phyloP scores from a whole-genome alignment of 306 rosid species.

The Cucurbita ficifolia region DNA sequence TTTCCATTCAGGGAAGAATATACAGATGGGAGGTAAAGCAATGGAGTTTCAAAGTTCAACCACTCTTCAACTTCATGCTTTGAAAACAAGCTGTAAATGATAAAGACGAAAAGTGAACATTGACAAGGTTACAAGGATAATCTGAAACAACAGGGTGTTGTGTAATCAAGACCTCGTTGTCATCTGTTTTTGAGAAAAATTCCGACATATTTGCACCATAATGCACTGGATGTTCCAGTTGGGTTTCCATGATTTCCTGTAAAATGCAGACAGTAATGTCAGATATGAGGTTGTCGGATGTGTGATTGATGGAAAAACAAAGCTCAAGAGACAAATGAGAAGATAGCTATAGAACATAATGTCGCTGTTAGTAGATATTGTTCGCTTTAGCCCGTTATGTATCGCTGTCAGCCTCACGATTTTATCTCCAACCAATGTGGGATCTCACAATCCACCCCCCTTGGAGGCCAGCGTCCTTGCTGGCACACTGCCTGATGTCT shows the following conservation, averaged over 20 bases:
- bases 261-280: background rate
- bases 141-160: slow-evolving; percentile 2
- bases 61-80: slow-evolving; percentile 1
- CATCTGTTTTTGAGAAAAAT: background rate
- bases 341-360: background rate
- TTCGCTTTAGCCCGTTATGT: too few species aligned
- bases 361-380: too few species aligned
- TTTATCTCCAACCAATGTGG: too few species aligned
- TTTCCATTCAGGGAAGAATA: background rate
- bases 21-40: background rate
- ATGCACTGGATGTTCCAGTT: background rate
- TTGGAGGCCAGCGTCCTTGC: too few species aligned
- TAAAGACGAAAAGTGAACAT: background rate
- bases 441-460: too few species aligned
- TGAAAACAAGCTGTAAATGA: background rate
- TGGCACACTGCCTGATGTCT: too few species aligned
- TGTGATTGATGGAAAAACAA: background rate
- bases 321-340: background rate
- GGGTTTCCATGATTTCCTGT: background rate
- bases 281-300: background rate
- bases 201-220: background rate
- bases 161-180: background rate
- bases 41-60: background rate
- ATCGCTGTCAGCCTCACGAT: too few species aligned
- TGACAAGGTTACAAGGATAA: background rate